A percentile compares a stretch with the other conserved stretches of the same genome.
phyloP scores from a whole-genome alignment of 345 rosid species.

The Pistacia atlantica region DNA sequence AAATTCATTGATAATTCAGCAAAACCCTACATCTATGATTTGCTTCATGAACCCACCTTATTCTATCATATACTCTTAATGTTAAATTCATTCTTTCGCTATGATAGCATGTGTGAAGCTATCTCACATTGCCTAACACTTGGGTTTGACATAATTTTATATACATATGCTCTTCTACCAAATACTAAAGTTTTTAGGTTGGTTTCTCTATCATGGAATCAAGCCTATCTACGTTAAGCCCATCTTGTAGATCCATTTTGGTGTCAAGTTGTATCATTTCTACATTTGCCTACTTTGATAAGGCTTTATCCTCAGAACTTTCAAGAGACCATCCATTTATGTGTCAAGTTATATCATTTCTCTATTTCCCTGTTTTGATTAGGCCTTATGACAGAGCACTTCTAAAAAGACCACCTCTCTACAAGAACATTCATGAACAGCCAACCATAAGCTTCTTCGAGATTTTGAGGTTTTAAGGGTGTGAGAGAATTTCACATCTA shows the following conservation, averaged over 20 bases:
- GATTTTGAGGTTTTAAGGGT: neutral
- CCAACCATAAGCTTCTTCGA: neutral
- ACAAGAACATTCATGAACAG: neutral
- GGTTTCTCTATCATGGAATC: too few relatives aligned
- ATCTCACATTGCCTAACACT: neutral
- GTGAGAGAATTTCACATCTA: neutral
- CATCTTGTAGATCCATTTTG: too few relatives aligned
- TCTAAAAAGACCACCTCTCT: neutral
- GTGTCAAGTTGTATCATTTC: neutral
- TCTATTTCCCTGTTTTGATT: neutral
- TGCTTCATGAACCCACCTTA: neutral
- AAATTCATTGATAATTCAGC: neutral
- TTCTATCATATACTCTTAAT: too few relatives aligned
- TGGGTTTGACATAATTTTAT: neutral
- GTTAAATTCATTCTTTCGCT: neutral
- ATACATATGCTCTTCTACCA: too few relatives aligned
- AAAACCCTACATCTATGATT: neutral
- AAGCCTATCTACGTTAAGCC: too few relatives aligned
- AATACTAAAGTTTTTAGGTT: too few relatives aligned
- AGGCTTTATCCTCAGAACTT: neutral
- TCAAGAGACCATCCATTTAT: neutral
- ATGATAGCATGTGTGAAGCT: neutral
- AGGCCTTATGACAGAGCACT: neutral
- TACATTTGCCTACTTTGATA: neutral
- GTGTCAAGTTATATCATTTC: neutral